These are phyloP conservation scores for Leishmania lainsoni DNA, from an alignment of 208 protist species.

Conservation along the genomic window DNA sequence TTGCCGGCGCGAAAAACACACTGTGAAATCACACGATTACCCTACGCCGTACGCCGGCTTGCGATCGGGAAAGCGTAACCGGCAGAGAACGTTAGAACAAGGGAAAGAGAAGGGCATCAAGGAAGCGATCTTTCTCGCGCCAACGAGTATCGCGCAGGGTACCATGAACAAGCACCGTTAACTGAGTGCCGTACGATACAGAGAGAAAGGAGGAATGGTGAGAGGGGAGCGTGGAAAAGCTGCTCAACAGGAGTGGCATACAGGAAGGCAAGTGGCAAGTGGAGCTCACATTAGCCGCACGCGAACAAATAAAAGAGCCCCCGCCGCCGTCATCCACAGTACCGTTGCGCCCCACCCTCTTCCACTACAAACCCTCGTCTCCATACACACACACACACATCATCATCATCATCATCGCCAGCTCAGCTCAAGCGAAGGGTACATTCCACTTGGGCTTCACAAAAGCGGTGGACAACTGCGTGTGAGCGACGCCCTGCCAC, in stretches of 20 bases:
- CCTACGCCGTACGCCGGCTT: background rate
- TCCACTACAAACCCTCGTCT: background rate
- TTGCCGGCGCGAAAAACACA: background rate
- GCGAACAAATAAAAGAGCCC: constrained; percentile 9
- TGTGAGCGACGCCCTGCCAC: constrained; percentile 85
- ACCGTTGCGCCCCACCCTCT: background rate
- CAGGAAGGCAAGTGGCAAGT: background rate
- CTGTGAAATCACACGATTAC: background rate
- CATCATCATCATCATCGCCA: too few relatives aligned
- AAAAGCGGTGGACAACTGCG: constrained; percentile 79
- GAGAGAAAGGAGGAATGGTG: constrained; percentile 1
- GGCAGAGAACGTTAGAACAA: background rate
- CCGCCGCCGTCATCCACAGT: background rate
- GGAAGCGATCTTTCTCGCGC: background rate
- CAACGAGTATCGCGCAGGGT: too few relatives aligned
- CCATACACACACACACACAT: background rate
- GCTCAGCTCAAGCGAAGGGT: constrained; percentile 64
- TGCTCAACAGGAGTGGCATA: background rate
- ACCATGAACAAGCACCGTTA: background rate
- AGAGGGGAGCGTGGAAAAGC: background rate
- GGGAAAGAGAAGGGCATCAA: background rate
- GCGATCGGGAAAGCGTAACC: background rate
- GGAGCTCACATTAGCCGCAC: background rate
- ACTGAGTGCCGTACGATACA: background rate
- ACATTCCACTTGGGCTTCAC: constrained; percentile 79